Conservation (phyloP, 73 alveolate genomes). For the Symbiodinium pilosum region DNA sequence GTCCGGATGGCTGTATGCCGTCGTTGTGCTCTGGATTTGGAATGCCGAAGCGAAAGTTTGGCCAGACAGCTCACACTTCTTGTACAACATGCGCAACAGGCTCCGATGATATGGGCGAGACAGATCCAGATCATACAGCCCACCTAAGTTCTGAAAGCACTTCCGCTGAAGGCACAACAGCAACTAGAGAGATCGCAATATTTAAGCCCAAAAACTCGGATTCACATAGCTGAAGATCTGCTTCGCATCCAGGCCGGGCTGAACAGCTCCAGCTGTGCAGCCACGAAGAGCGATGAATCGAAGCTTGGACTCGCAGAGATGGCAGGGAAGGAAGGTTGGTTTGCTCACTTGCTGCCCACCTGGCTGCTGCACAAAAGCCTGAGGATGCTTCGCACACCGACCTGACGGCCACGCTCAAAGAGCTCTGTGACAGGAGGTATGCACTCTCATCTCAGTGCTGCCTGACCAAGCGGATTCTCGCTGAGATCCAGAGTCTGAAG, state of each 20-base stretch:
- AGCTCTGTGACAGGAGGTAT: too few species aligned
- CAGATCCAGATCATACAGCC: constrained; percentile 55
- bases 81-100: constrained; percentile 84
- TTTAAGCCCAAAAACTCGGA: constrained; percentile 14
- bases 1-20: constrained; percentile 28
- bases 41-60: background rate
- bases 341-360: background rate
- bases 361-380: constrained; percentile 54
- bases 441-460: background rate
- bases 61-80: constrained; percentile 59
- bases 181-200: background rate
- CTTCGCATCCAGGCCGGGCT: constrained; percentile 23
- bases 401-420: background rate
- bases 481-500: constrained; percentile 9
- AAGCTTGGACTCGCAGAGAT: constrained; percentile 17
- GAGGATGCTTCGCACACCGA: constrained; percentile 57
- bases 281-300: constrained; percentile 48
- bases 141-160: background rate
- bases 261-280: constrained; percentile 25
- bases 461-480: constrained; percentile 82
- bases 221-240: constrained; percentile 65
- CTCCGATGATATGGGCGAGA: constrained; percentile 64
- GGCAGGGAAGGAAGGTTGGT: background rate
- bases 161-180: background rate
- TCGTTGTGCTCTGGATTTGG: background rate